Base-by-base conservation (phyloP, 805 yeast genomes). In the Hanseniaspora meyeri region DNA sequence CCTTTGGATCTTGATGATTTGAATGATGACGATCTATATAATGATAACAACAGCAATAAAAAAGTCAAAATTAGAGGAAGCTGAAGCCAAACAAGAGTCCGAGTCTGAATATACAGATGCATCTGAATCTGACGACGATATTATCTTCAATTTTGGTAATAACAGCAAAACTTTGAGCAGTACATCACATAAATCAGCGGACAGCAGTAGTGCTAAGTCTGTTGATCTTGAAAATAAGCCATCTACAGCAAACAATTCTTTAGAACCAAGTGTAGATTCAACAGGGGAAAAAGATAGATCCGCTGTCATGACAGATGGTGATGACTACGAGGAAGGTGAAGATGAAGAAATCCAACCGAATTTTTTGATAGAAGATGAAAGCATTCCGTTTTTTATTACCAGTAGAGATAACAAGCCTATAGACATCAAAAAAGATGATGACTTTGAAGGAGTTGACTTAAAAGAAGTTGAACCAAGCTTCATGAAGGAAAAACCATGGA, bases 401-500 rank as follows among this genome's bases (percentile, higher is more conserved):
- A 39, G 51, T 29, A 46, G 16, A 34, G 47, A 43, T 19, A 38
- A 47, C n/a, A 19, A 45, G 39, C 62, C 72, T 3, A 62, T 74
- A 12, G 74, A 69, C 54, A 54, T 61, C 59, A 70, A 63, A 40
- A 67, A 64, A 12, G 70, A 67, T 16, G 70, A 67, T n/a, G 62
- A 60, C 46, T 67, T 76, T 59, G 85, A 89, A 52, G 97, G 95
- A 2, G 77, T 80, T 62, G 95, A 95, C 4, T 73, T 93, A 50
- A 87, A 95, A 0, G 81, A 85, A 61, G 75, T 91, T 12, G 84
- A 86, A 59, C 76, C 91, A 11, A 91, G 85, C 59, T 84, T 82
- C 55, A 72, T 90, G 50, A 88, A 87, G 61, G 95, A 89, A 61
- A 95, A 95, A 71, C 99, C 99, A 9, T 93, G 99, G 99, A 79